Evolutionary conservation across 2,329 filamentous ascomycete genomes (phyloP).

Genomic region (Cladosporium cucumerinum): DNA sequence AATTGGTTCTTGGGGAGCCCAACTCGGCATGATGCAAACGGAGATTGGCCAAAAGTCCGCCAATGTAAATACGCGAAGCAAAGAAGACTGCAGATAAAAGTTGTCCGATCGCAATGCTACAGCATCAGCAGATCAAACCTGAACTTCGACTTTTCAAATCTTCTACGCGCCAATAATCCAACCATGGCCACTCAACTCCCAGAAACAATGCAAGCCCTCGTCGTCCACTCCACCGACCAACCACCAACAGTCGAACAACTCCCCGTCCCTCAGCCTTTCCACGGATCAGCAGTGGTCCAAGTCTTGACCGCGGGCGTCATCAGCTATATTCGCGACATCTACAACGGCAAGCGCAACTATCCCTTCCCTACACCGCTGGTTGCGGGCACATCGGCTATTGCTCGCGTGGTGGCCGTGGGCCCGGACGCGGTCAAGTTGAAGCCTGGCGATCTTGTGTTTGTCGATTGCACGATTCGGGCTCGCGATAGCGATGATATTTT

Average conservation of each 20-base stretch:
- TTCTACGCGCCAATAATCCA: neutral
- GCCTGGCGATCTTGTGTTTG: conserved; percentile 40
- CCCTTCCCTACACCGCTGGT: conserved; percentile 37
- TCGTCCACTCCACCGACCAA: conserved; percentile 18
- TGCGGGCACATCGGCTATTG: conserved; percentile 37
- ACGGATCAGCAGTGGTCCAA: conserved; percentile 41
- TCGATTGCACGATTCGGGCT: conserved; percentile 37
- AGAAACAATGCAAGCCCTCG: conserved; percentile 20
- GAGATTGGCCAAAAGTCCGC: neutral
- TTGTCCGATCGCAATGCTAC: neutral
- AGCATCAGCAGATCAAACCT: neutral
- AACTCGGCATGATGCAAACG: neutral
- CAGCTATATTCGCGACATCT: conserved; percentile 43
- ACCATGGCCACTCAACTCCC: conserved; percentile 11
- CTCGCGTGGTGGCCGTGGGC: conserved; percentile 37
- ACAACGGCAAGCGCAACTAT: conserved; percentile 37
- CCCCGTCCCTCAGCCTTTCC: conserved; percentile 9
- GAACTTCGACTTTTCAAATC: neutral
- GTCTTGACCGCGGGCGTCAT: conserved; percentile 39
- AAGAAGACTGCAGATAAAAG: neutral
- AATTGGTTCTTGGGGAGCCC: neutral
- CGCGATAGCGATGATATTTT: conserved; percentile 38
- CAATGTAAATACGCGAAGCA: neutral
- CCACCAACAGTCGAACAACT: conserved; percentile 21
- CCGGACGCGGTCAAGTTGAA: conserved; percentile 38